Base-by-base conservation (phyloP, 495 filamentous ascomycete species). In the Niebla homalea region DNA sequence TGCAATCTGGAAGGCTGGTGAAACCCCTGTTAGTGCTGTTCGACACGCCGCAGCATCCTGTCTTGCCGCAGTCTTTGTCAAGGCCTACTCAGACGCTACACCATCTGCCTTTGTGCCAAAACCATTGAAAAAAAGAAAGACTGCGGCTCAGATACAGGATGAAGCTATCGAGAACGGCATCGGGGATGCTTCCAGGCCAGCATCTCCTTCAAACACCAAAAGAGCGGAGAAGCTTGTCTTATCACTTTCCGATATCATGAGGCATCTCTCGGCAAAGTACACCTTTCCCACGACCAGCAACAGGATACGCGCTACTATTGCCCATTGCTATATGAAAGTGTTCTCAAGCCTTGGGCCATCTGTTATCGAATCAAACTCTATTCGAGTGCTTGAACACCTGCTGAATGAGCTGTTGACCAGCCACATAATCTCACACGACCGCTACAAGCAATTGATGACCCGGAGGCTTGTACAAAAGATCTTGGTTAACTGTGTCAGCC, bases 21-120 rank as follows among this genome's bases (percentile, higher is more conserved):
- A 99, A 46, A 90, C 81, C 39, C 63, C 80, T 2, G 81, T 79
- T 36, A 67, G 84, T 2, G 67, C 76, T 18, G 85, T 92, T 25
- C 75, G 92, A 50, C 81, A 87, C 65, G 85, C 90, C 8, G 86
- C 87, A n/a, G 89, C 89, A 7, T 85, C 87, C 26, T 89, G 84
- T 62, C 70, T 96, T 32, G 83, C 88, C 25, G 76, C 83, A 36
- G 76, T 76, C 15, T 66, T 97, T 47, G 82, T 93, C 19, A 87
- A 89, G 59, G 75, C 76, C 22, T 87, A 90, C 64, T 86, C 87
- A 2, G 81, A 80, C 39, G 70, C 74, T 37, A 67, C 73, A 2
- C 64, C 71, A 29, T 64, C 72, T 3, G 70, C 79, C 14, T 67
- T 60, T 55, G 76, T 78, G 18, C 73, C 78, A 3, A 81, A 83